These are phyloP conservation scores for Sechiopsis laciniata DNA, from an alignment of 306 rosid species.

Conservation along the genomic window DNA sequence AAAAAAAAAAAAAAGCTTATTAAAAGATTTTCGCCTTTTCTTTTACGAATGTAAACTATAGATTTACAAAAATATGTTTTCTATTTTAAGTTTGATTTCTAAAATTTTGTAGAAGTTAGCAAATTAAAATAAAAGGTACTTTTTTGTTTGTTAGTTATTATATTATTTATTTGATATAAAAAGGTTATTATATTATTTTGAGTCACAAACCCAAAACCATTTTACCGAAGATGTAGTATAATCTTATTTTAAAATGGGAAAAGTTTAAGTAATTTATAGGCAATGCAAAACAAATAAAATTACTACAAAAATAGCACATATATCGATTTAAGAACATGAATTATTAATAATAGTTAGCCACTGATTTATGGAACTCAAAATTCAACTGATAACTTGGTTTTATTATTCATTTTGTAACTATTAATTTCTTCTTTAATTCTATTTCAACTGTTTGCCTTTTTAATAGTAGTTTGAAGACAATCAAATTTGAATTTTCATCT, in stretches of 20 bases:
- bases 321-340: not conserved
- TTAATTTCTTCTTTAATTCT: not conserved
- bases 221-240: not conserved
- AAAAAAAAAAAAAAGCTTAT: not conserved
- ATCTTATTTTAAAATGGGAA: not conserved
- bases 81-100: not conserved
- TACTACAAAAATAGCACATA: not conserved
- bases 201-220: not conserved
- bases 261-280: constrained; percentile 1
- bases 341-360: not conserved
- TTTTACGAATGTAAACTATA: not conserved
- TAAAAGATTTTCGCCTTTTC: not conserved
- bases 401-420: not conserved
- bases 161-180: not conserved
- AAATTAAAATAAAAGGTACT: not conserved
- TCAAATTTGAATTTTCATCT: not conserved
- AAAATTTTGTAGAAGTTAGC: not conserved
- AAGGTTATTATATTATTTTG: not conserved
- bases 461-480: too few species aligned
- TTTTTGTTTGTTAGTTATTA: constrained; percentile 9
- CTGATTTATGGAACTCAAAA: not conserved
- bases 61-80: not conserved
- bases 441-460: not conserved
- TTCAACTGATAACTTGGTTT: not conserved
- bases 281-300: not conserved